Conservation (phyloP, 371 early-diverging fungal species). For the Apophysomyces elegans region DNA sequence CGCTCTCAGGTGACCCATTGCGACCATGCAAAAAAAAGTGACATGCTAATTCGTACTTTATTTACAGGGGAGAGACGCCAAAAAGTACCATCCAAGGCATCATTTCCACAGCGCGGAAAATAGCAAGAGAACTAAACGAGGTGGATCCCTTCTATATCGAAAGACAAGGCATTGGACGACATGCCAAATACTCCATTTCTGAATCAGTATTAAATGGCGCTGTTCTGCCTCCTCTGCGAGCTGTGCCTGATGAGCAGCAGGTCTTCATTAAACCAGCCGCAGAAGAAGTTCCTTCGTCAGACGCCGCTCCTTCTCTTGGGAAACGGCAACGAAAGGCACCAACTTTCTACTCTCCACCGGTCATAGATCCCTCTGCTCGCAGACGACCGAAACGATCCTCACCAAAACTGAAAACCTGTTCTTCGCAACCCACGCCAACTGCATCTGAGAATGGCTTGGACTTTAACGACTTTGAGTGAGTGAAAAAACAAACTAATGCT, state of each 20-base stretch:
- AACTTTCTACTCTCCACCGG: constrained; percentile 29
- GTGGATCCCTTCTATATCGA: constrained; percentile 54
- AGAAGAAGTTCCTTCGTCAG: constrained; percentile 11
- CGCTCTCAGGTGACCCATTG: constrained; percentile 40
- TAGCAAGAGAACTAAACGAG: constrained; percentile 41
- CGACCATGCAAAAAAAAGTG: too few relatives aligned
- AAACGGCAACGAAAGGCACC: constrained; percentile 44
- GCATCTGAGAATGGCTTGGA: constrained; percentile 29
- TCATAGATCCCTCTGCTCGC: background rate
- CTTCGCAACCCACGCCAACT: background rate
- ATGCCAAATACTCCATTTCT: constrained; percentile 51
- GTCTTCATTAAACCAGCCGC: constrained; percentile 45
- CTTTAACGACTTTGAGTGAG: constrained; percentile 38
- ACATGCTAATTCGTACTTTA: constrained; percentile 3
- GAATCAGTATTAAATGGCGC: constrained; percentile 44
- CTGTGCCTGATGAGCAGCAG: constrained; percentile 52
- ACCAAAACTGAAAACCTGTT: background rate
- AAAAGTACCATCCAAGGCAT: constrained; percentile 60
- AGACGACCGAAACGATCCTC: background rate
- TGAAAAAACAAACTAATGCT: background rate
- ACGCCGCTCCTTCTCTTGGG: constrained; percentile 13
- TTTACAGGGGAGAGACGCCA: constrained; percentile 54
- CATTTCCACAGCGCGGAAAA: constrained; percentile 53
- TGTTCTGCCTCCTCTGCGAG: constrained; percentile 28
- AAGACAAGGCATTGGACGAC: constrained; percentile 42